These are phyloP conservation scores for Pythium vanterpoolii DNA, from an alignment of 352 stramenopile genomes.

Conservation along the genomic window DNA sequence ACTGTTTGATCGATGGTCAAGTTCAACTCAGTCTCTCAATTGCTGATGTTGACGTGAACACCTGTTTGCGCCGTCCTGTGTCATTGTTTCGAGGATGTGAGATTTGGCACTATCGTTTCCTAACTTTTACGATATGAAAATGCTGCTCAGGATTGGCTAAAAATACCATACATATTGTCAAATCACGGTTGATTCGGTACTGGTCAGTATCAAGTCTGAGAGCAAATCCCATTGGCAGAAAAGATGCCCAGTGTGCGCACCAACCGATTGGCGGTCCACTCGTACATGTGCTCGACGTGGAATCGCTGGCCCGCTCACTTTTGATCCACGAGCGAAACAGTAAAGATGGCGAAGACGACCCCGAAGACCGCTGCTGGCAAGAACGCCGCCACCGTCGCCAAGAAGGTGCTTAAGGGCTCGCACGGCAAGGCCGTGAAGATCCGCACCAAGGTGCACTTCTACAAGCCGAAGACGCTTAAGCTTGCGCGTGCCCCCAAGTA, in stretches of 20 bases:
- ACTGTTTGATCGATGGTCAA: neutral
- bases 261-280: slow-evolving; percentile 17
- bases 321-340: slow-evolving; percentile 54
- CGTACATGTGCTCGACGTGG: neutral
- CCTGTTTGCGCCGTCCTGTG: neutral
- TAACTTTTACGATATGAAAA: neutral
- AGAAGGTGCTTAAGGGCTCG: slow-evolving; percentile 95
- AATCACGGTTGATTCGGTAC: neutral
- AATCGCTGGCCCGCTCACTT: slow-evolving; percentile 9
- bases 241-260: slow-evolving; percentile 11
- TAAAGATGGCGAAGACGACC: slow-evolving; percentile 76
- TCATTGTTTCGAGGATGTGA: neutral
- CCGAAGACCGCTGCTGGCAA: slow-evolving; percentile 85
- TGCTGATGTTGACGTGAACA: slow-evolving; percentile 10
- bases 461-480: slow-evolving; percentile 98
- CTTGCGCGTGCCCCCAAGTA: slow-evolving; percentile 96
- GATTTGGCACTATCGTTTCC: neutral
- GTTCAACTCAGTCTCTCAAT: neutral
- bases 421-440: slow-evolving; percentile 98
- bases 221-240: slow-evolving; percentile 23
- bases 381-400: slow-evolving; percentile 91
- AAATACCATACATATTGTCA: neutral
- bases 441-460: slow-evolving; percentile 99
- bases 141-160: neutral
- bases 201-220: too few species aligned